Evolutionary conservation across 352 stramenopile species (phyloP).

Genomic region (Globisporangium solare): DNA sequence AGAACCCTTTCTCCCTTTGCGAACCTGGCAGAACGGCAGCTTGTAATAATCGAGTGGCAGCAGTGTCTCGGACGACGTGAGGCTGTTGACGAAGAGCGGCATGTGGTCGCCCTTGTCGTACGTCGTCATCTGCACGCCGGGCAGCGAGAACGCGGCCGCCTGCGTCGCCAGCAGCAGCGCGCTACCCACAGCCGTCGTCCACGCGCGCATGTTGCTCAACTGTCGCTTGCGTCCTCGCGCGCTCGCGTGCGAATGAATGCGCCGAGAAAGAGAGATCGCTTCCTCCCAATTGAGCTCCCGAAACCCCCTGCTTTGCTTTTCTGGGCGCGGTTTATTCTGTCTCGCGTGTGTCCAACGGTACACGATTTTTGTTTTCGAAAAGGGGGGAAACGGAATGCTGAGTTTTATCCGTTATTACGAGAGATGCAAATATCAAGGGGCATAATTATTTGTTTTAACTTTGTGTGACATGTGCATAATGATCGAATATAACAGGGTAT

Average conservation of each 20-base stretch:
- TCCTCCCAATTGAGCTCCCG: neutral
- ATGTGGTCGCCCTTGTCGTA: constrained; percentile 84
- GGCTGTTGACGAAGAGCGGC: constrained; percentile 92
- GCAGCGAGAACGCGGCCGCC: constrained; percentile 57
- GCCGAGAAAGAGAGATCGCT: neutral
- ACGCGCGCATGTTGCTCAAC: neutral
- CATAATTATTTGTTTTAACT: no score
- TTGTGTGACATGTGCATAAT: no score
- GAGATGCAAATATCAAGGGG: no score
- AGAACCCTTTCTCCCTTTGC: neutral
- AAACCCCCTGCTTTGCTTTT: neutral
- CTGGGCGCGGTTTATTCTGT: neutral
- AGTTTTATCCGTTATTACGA: no score
- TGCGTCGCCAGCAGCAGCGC: constrained; percentile 20
- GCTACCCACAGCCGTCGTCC: constrained; percentile 20
- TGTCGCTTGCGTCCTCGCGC: neutral
- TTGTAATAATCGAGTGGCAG: constrained; percentile 98
- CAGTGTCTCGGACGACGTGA: constrained; percentile 94
- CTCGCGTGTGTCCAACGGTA: neutral
- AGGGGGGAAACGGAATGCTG: no score
- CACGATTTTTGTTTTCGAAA: neutral
- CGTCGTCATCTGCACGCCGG: constrained; percentile 85
- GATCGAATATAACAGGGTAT: no score
- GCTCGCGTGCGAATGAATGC: neutral
- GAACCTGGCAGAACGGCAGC: constrained; percentile 94